Conservation (phyloP, 2,329 filamentous ascomycete genomes). For the Teratosphaeria zuluensis region DNA sequence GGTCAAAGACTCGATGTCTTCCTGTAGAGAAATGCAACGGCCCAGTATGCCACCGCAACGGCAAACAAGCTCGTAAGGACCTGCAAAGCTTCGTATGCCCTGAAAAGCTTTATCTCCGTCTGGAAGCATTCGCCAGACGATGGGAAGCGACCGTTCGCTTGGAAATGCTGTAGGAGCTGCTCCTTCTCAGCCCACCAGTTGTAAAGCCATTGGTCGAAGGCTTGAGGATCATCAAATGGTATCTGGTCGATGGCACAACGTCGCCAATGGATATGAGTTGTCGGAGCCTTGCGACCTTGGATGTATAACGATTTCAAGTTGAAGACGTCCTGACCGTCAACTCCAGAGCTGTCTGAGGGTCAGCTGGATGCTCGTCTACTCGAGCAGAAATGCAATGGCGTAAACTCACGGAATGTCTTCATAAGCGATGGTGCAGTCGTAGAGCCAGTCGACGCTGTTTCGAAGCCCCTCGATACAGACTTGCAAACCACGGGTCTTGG, state of each 20-base stretch:
- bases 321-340: conserved; percentile 77
- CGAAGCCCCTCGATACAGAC: conserved; percentile 68
- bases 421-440: conserved; percentile 87
- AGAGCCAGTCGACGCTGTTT: conserved; percentile 65
- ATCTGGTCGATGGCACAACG: conserved; percentile 72
- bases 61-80: neutral
- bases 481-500: conserved; percentile 65
- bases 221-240: conserved; percentile 58
- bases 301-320: conserved; percentile 75
- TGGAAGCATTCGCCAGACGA: neutral
- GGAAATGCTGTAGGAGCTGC: neutral
- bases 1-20: neutral
- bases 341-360: conserved; percentile 28
- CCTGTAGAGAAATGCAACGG: neutral
- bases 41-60: neutral
- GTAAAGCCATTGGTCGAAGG: conserved; percentile 71
- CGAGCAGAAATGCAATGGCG: neutral
- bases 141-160: neutral
- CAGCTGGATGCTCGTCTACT: conserved; percentile 1
- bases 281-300: conserved; percentile 74
- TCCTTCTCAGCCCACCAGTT: conserved; percentile 74
- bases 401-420: conserved; percentile 76
- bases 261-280: conserved; percentile 90
- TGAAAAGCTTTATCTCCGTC: neutral
- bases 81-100: neutral